A percentile compares a stretch with the other conserved stretches of the same genome.
These are phyloP conservation scores for Cercospora berteroae DNA, from an alignment of 2,329 filamentous ascomycete species.

Conservation along the genomic window DNA sequence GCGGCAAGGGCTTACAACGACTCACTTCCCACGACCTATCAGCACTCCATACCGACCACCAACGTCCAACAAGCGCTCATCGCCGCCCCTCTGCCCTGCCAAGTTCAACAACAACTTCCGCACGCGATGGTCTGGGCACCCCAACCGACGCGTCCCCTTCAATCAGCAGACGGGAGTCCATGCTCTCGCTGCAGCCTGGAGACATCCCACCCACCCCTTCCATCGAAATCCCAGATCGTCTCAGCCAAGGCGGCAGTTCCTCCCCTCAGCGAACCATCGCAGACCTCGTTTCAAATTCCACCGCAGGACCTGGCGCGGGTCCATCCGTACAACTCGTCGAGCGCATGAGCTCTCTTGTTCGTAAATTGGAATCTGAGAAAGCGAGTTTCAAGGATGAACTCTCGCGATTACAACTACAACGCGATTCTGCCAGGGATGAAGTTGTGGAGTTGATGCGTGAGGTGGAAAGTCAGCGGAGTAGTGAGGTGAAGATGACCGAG, in stretches of 20 bases:
- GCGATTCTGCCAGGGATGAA: constrained; percentile 87
- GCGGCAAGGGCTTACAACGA: constrained; percentile 30
- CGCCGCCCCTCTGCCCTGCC: constrained; percentile 34
- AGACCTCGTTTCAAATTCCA: constrained; percentile 56
- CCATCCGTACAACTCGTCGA: constrained; percentile 94
- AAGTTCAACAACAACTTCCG: constrained; percentile 15
- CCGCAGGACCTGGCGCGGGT: constrained; percentile 69
- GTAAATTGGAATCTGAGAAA: constrained; percentile 87
- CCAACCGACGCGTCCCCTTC: constrained; percentile 30
- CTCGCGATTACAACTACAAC: constrained; percentile 72
- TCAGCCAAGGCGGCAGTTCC: constrained; percentile 54
- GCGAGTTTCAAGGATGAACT: constrained; percentile 86
- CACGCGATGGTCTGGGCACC: constrained; percentile 11
- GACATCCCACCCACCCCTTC: constrained; percentile 46
- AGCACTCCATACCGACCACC: constrained; percentile 24
- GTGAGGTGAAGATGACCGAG: constrained; percentile 59
- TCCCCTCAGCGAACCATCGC: constrained; percentile 70
- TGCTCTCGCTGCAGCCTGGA: constrained; percentile 36
- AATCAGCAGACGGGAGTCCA: constrained; percentile 49
- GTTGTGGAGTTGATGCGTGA: constrained; percentile 90
- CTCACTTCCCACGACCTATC: constrained; percentile 32
- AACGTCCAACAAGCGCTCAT: constrained; percentile 33
- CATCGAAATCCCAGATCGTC: constrained; percentile 50
- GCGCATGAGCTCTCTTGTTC: constrained; percentile 89
- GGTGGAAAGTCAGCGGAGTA: constrained; percentile 65